phyloP scores from a whole-genome alignment of 768 basidiomycete species.

The Tephrocybe rancida region DNA sequence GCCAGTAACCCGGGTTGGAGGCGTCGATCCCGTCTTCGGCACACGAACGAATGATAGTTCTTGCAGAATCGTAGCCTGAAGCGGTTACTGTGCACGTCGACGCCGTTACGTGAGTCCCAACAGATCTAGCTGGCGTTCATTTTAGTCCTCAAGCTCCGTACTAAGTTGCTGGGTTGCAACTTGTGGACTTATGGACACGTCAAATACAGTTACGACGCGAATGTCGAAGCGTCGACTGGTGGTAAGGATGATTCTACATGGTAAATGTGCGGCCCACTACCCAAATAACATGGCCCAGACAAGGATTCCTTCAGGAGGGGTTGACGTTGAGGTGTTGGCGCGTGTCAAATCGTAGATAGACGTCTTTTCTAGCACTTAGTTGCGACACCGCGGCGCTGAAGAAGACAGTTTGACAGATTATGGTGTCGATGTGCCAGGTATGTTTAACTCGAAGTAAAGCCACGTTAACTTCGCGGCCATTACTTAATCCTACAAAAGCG shows the following conservation, averaged over 20 bases:
- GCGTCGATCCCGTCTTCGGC: neutral
- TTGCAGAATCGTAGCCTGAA: neutral
- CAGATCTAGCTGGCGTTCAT: no score
- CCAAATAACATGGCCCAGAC: neutral
- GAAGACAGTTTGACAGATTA: slow-evolving; percentile 7
- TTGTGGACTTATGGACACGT: neutral
- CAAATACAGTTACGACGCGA: neutral
- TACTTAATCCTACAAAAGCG: no score
- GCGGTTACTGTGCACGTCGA: neutral
- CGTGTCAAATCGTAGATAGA: slow-evolving; percentile 4
- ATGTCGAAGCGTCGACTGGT: neutral
- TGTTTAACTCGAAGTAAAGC: neutral
- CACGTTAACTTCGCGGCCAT: neutral
- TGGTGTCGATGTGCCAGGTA: neutral
- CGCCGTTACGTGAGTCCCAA: neutral
- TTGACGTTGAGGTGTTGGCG: slow-evolving; percentile 1
- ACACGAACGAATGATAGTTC: neutral
- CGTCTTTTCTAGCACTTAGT: neutral
- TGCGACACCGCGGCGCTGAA: slow-evolving; percentile 3
- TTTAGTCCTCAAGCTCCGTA: neutral
- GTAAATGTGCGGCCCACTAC: neutral
- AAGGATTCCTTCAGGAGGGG: slow-evolving; percentile 10
- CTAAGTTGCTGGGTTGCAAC: neutral
- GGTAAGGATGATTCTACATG: neutral
- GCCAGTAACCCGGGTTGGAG: neutral